Base-by-base conservation (phyloP, 805 yeast species). In the Limtongia smithiae region DNA sequence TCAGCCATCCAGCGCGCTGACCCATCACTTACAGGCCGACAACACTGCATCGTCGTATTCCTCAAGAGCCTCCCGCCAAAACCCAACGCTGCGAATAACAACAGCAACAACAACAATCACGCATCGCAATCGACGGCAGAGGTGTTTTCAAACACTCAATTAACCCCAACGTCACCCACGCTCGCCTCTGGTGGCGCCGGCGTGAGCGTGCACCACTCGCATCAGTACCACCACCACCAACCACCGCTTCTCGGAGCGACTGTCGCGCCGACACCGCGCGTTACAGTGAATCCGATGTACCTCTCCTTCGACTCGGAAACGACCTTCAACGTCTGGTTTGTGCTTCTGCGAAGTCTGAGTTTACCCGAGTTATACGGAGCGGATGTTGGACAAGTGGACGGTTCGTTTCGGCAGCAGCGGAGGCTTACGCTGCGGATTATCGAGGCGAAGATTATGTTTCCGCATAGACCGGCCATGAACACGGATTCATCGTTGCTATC, bases 321-420 rank as follows among this genome's bases (percentile, higher is more conserved):
- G 1, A 35, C 28, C 6, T 41, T 42, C 30, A 55, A 54, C 25
- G 58, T 54, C 7, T 54, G 58, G 58, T 54, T 44, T 40, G 48
- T 47, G 12, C 42, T 54, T 9, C 21, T 54, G 9, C 42, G 53
- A n/a, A 41, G 52, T 24, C 41, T 54, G 33, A 37, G 54, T 17
- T 28, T 54, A 9, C 58, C 58, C 9, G 58, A 54, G 27, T 38
- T 49, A 1, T 54, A 50, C 41, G 58, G 58, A 15, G 57, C 58
- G 15, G 58, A 54, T 18, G 46, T 46, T 3, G 58, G 57, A 2
- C 22, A 28, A 9, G 54, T 44, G 20, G 4, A 9, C 25, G 55
- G 57, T 3, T 36, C 58, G 17, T 54, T 54, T 24, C 20, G 52
- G 15, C 54, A 54, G 48, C 37, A 41, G 15, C 33, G 58, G 20